A percentile compares a stretch with the other conserved stretches of the same genome.
phyloP scores from a whole-genome alignment of 371 early-diverging fungal genomes.

The Capillidium rhysosporum region DNA sequence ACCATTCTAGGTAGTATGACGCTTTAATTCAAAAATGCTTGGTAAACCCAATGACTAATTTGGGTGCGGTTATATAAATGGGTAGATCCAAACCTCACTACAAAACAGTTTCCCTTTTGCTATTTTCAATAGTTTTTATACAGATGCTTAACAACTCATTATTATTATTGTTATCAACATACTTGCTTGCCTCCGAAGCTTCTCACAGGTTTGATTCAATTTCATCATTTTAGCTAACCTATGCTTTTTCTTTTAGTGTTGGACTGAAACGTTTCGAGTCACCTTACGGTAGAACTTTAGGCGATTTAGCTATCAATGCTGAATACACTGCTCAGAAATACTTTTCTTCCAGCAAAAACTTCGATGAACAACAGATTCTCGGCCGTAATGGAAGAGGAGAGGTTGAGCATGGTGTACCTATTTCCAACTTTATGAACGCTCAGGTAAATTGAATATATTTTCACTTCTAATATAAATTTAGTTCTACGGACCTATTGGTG shows the following conservation, averaged over 20 bases:
- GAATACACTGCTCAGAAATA: conserved; percentile 54
- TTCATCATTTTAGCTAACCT: no score
- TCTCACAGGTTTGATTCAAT: no score
- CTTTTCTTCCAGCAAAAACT: conserved; percentile 25
- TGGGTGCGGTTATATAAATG: no score
- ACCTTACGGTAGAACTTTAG: not conserved
- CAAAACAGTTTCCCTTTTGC: no score
- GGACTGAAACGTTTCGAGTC: not conserved
- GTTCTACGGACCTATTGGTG: conserved; percentile 69
- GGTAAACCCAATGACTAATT: no score
- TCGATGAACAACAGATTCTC: conserved; percentile 19
- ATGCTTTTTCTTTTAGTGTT: not conserved
- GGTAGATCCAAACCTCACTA: no score
- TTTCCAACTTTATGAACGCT: conserved; percentile 88
- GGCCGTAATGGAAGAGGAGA: conserved; percentile 28
- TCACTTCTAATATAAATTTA: conserved; percentile 9
- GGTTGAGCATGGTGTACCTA: conserved; percentile 56
- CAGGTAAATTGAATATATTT: conserved; percentile 27
- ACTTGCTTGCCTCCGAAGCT: no score
- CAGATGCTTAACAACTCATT: no score
- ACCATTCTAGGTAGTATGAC: no score
- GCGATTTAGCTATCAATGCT: conserved; percentile 22
- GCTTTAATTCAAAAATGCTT: no score
- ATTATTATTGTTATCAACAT: no score
- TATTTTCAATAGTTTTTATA: no score